phyloP scores from a whole-genome alignment of 345 rosid genomes.

The Syzygium jambos region DNA sequence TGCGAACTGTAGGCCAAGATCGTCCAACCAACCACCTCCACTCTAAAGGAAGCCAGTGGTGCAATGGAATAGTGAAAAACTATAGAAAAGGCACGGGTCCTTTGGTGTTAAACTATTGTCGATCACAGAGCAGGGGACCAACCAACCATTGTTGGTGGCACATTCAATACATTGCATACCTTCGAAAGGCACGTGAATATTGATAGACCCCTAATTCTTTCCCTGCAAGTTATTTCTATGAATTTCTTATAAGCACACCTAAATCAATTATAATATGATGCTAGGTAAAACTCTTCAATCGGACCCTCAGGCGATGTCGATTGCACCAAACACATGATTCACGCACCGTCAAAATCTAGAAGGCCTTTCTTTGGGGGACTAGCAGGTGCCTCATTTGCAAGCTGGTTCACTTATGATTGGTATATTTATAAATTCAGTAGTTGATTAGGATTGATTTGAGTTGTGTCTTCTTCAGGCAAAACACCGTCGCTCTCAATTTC shows the following conservation, averaged over 20 bases:
- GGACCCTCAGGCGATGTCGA: background rate
- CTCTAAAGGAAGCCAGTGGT: too few relatives aligned
- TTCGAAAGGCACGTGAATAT: background rate
- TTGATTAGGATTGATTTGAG: background rate
- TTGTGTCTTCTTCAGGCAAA: background rate
- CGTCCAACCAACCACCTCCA: too few relatives aligned
- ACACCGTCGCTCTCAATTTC: background rate
- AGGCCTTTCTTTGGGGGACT: background rate
- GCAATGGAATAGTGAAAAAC: too few relatives aligned
- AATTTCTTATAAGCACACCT: accelerated
- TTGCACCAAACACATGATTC: background rate
- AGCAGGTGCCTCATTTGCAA: background rate
- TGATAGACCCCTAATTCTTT: background rate
- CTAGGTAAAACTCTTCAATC: too few relatives aligned
- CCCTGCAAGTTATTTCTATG: background rate
- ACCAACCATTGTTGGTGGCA: too few relatives aligned
- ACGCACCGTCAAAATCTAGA: background rate
- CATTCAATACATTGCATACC: background rate
- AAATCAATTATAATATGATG: background rate
- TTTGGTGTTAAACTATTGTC: too few relatives aligned
- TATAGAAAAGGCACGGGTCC: too few relatives aligned
- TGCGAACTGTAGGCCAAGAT: too few relatives aligned
- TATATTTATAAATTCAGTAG: background rate
- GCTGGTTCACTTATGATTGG: background rate
- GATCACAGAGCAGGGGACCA: too few relatives aligned